A percentile compares a stretch with the other conserved stretches of the same genome.
Evolutionary conservation across 306 rosid species (phyloP).

Genomic region (Cucumis melo): DNA sequence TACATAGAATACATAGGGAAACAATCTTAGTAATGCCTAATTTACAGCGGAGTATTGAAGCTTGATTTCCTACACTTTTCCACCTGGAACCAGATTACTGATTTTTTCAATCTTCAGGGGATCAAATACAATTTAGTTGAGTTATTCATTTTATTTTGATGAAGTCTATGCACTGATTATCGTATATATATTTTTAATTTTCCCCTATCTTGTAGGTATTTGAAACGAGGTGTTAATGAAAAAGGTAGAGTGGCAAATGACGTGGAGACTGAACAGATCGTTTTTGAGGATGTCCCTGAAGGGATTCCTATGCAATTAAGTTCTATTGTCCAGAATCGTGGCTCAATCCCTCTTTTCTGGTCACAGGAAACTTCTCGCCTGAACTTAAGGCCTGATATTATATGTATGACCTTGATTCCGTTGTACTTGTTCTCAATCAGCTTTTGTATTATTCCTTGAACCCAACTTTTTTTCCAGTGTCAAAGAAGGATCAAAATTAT

Average conservation of each 20-base stretch:
- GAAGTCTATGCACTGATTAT: not conserved
- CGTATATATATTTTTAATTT: not conserved
- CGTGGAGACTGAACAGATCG: slow-evolving; percentile 94
- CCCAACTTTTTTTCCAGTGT: slow-evolving; percentile 44
- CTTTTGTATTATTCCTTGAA: not conserved
- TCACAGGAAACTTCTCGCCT: slow-evolving; percentile 92
- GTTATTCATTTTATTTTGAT: not conserved
- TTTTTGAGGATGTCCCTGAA: slow-evolving; percentile 50
- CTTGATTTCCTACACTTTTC: not conserved
- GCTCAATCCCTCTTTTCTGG: slow-evolving; percentile 98
- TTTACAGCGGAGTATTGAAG: too few relatives aligned
- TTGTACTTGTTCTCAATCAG: not conserved
- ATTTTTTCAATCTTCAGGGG: not conserved
- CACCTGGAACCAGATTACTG: not conserved
- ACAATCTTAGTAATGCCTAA: too few relatives aligned
- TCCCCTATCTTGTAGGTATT: slow-evolving; percentile 47
- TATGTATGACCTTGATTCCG: slow-evolving; percentile 38
- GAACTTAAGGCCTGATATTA: slow-evolving; percentile 85
- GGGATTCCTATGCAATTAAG: slow-evolving; percentile 70
- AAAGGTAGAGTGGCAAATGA: slow-evolving; percentile 97
- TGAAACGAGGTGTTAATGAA: slow-evolving; percentile 94
- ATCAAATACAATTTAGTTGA: not conserved
- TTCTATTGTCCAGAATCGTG: slow-evolving; percentile 87
- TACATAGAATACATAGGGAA: too few relatives aligned
- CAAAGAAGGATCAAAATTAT: slow-evolving; percentile 47